Conservation (phyloP, 2,329 filamentous ascomycete genomes). For the Chrysoporthe austroafricana region DNA sequence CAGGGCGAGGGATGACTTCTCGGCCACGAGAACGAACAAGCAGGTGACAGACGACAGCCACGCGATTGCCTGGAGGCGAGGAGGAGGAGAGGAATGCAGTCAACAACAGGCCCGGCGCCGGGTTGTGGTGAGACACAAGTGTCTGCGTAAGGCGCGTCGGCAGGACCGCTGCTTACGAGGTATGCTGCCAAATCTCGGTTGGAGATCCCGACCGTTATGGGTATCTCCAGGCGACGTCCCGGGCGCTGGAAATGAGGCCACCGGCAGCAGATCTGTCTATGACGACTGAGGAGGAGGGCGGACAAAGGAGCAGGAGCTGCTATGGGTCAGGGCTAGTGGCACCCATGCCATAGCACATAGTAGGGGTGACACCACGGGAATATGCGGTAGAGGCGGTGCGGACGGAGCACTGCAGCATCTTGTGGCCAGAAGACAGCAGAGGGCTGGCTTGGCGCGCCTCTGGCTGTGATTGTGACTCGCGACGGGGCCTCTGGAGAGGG, state of each 20-base stretch:
- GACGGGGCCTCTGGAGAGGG: not conserved
- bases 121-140: not conserved
- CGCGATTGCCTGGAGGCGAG: not conserved
- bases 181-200: constrained; percentile 5
- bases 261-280: not conserved
- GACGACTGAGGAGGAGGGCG: not conserved
- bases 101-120: not conserved
- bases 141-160: not conserved
- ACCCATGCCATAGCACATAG: not conserved
- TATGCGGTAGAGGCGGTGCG: not conserved
- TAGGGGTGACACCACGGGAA: not conserved
- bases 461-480: not conserved
- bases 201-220: not conserved
- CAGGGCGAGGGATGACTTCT: not conserved
- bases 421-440: not conserved
- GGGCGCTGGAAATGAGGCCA: not conserved
- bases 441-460: not conserved
- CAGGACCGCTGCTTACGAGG: not conserved
- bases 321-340: not conserved
- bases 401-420: not conserved
- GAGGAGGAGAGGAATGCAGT: not conserved
- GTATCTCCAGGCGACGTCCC: not conserved
- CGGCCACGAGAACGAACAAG: not conserved
- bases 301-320: not conserved
- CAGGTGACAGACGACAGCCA: not conserved